Percentiles rank a stretch among this genome's conserved stretches.
Evolutionary conservation across 1,284 basidiomycete genomes (phyloP).

Genomic region (Coniophora puteana): DNA sequence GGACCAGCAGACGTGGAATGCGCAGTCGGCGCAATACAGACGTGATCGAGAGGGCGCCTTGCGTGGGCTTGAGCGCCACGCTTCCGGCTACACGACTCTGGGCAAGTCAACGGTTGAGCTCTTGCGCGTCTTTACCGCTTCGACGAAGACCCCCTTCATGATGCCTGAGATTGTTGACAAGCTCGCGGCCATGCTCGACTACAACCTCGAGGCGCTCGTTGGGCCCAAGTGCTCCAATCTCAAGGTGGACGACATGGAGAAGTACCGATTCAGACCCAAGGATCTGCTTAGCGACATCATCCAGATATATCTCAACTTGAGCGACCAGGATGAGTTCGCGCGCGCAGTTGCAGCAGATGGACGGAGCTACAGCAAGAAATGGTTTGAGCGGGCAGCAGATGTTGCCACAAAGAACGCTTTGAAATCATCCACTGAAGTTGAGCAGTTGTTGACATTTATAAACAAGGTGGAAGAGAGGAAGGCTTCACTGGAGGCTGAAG

Average conservation of each 20-base stretch:
- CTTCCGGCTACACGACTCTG: constrained; percentile 83
- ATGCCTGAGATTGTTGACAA: constrained; percentile 95
- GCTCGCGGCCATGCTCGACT: constrained; percentile 95
- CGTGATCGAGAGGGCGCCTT: constrained; percentile 84
- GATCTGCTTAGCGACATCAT: constrained; percentile 84
- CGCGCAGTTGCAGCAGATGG: constrained; percentile 90
- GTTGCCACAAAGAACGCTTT: constrained; percentile 68
- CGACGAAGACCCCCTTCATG: constrained; percentile 92
- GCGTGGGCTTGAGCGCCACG: constrained; percentile 77
- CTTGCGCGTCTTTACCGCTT: constrained; percentile 89
- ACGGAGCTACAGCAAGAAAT: constrained; percentile 81
- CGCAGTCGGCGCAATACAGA: constrained; percentile 66
- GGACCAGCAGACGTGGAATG: constrained; percentile 65
- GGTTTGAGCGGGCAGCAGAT: constrained; percentile 80
- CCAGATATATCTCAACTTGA: constrained; percentile 90
- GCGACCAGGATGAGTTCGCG: constrained; percentile 79
- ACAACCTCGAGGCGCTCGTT: constrained; percentile 88
- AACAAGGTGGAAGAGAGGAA: constrained; percentile 84
- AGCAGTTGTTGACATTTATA: constrained; percentile 71
- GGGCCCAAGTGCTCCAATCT: constrained; percentile 86
- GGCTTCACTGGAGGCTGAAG: constrained; percentile 78
- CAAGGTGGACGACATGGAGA: constrained; percentile 84
- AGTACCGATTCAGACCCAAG: constrained; percentile 88
- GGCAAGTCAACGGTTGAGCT: constrained; percentile 87
- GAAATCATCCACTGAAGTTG: constrained; percentile 82